A percentile compares a stretch with the other conserved stretches of the same genome.
Evolutionary conservation across 805 yeast genomes (phyloP).

Genomic region (Hanseniaspora nectarophila): DNA sequence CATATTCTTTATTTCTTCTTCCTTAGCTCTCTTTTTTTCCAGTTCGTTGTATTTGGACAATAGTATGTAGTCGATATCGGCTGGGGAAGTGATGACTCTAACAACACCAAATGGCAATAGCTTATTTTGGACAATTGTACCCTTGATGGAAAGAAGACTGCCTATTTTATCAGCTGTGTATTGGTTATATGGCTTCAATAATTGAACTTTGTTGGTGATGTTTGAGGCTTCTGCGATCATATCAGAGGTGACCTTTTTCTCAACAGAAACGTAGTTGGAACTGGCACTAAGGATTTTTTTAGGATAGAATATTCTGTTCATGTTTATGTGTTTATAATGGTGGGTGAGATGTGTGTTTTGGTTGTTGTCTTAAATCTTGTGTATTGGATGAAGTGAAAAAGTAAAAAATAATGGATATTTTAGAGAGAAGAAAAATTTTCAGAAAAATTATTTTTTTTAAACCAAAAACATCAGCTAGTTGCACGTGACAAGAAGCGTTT

Average conservation of each 20-base stretch:
- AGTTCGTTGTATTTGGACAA: constrained; percentile 7
- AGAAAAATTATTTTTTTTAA: no score
- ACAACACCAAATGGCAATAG: neutral
- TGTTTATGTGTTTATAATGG: no score
- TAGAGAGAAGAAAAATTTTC: no score
- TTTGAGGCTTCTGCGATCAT: neutral
- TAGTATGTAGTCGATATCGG: constrained; percentile 7
- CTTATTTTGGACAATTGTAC: constrained; percentile 9
- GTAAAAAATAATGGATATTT: no score
- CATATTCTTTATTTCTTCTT: neutral
- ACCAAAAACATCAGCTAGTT: no score
- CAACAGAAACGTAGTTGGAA: constrained; percentile 10
- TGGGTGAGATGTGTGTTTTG: no score
- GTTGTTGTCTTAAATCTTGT: no score
- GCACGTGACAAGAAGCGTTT: neutral
- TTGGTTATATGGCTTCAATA: constrained; percentile 1
- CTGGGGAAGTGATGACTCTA: constrained; percentile 1
- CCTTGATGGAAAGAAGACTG: neutral
- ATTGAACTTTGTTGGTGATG: neutral
- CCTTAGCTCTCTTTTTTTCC: neutral
- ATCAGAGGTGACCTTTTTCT: neutral
- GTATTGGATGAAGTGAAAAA: no score
- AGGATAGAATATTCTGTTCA: constrained; percentile 4
- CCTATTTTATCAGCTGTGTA: neutral
- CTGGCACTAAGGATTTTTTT: neutral